Percentiles rank a stretch among this genome's conserved stretches.
These are phyloP conservation scores for Rhynchospora tenuis DNA, from an alignment of 176 grass and related monocot species.

Conservation along the genomic window DNA sequence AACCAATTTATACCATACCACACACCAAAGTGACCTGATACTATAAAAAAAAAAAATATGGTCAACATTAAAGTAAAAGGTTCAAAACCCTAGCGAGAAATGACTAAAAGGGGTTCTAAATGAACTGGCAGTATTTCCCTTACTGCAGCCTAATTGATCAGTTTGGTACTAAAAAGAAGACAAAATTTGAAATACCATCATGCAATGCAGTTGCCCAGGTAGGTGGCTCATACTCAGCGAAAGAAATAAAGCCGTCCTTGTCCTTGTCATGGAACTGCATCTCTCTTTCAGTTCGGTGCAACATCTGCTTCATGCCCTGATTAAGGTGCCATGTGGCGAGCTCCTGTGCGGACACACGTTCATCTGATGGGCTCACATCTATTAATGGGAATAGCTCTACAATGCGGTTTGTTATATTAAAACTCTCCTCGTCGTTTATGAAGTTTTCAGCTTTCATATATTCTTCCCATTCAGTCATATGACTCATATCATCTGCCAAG, in stretches of 20 bases:
- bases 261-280: conserved; percentile 82
- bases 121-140: neutral
- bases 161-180: neutral
- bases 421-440: conserved; percentile 63
- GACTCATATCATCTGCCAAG: conserved; percentile 35
- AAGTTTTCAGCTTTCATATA: conserved; percentile 66
- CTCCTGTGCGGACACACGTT: conserved; percentile 58
- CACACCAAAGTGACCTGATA: neutral
- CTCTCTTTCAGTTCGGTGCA: conserved; percentile 58
- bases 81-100: neutral
- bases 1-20: neutral
- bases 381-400: conserved; percentile 63
- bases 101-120: neutral
- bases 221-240: conserved; percentile 32
- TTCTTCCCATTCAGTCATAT: conserved; percentile 75
- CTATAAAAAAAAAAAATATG: neutral
- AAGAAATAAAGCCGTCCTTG: conserved; percentile 58
- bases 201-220: conserved; percentile 3
- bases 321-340: conserved; percentile 61
- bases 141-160: neutral
- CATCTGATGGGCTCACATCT: conserved; percentile 53
- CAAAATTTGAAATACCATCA: neutral
- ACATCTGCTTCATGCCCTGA: conserved; percentile 45
- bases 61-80: neutral
- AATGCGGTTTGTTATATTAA: conserved; percentile 66